Conservation (phyloP, 2,329 filamentous ascomycete species). For the Seiridium unicorne region DNA sequence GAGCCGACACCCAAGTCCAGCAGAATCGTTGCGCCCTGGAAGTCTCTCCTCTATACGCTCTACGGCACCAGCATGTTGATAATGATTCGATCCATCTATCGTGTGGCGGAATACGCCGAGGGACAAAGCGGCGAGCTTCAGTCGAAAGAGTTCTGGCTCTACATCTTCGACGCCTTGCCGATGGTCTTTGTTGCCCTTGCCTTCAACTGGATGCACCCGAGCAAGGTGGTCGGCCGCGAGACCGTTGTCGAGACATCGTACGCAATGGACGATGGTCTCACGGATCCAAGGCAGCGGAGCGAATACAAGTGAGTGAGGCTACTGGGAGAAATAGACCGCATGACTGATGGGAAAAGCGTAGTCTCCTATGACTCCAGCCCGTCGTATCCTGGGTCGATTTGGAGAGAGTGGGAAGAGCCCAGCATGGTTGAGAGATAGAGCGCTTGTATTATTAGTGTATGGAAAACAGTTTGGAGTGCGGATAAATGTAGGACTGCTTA, state of each 20-base stretch:
- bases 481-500: no score
- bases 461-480: no score
- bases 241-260: not conserved
- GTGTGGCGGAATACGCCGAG: slow-evolving; percentile 45
- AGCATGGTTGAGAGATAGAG: not conserved
- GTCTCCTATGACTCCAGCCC: not conserved
- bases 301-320: not conserved
- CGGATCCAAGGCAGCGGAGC: not conserved
- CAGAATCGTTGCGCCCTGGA: slow-evolving; percentile 16
- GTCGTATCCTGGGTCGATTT: not conserved
- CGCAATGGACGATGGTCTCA: not conserved
- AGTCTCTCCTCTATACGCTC: slow-evolving; percentile 10
- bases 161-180: slow-evolving; percentile 37
- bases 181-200: slow-evolving; percentile 13
- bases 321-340: not conserved
- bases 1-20: slow-evolving; percentile 24
- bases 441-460: not conserved
- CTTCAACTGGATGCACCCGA: slow-evolving; percentile 15
- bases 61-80: slow-evolving; percentile 34
- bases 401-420: not conserved
- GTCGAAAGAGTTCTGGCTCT: slow-evolving; percentile 41
- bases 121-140: slow-evolving; percentile 43
- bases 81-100: slow-evolving; percentile 44
- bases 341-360: not conserved
- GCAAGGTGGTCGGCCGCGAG: slow-evolving; percentile 8